Evolutionary conservation across 371 early-diverging fungal species (phyloP).

Genomic region (Mucor circinelloides): DNA sequence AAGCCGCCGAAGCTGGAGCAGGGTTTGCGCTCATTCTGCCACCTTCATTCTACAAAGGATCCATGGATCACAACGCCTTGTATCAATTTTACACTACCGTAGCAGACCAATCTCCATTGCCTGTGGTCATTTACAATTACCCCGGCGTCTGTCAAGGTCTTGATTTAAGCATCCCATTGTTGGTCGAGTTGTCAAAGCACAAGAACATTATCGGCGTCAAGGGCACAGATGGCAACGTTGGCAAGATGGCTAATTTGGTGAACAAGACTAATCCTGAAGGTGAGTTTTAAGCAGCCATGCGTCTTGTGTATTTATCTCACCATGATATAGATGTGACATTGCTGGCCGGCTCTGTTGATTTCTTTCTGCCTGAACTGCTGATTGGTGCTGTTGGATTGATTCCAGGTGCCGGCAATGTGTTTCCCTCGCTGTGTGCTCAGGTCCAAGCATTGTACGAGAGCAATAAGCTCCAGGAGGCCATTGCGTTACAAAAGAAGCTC

Average conservation of each 20-base stretch:
- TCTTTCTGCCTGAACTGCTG: conserved; percentile 44
- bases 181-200: conserved; percentile 41
- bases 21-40: conserved; percentile 39
- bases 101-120: conserved; percentile 47
- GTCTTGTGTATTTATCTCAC: not conserved
- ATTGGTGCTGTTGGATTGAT: conserved; percentile 47
- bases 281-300: conserved; percentile 1
- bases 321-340: conserved; percentile 31
- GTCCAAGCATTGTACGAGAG: conserved; percentile 36
- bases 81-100: conserved; percentile 35
- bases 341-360: conserved; percentile 50
- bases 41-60: conserved; percentile 45
- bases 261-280: conserved; percentile 26
- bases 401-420: conserved; percentile 46
- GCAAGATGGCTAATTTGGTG: conserved; percentile 45
- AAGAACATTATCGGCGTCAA: conserved; percentile 49
- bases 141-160: conserved; percentile 54
- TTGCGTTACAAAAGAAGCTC: conserved; percentile 35
- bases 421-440: conserved; percentile 41
- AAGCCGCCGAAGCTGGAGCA: conserved; percentile 45
- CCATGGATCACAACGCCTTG: conserved; percentile 33
- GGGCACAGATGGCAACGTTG: conserved; percentile 55
- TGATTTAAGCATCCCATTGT: conserved; percentile 31
- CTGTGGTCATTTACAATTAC: conserved; percentile 52
- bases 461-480: conserved; percentile 37